These are phyloP conservation scores for Boletus mariae DNA, from an alignment of 1,284 basidiomycete genomes.

Conservation along the genomic window DNA sequence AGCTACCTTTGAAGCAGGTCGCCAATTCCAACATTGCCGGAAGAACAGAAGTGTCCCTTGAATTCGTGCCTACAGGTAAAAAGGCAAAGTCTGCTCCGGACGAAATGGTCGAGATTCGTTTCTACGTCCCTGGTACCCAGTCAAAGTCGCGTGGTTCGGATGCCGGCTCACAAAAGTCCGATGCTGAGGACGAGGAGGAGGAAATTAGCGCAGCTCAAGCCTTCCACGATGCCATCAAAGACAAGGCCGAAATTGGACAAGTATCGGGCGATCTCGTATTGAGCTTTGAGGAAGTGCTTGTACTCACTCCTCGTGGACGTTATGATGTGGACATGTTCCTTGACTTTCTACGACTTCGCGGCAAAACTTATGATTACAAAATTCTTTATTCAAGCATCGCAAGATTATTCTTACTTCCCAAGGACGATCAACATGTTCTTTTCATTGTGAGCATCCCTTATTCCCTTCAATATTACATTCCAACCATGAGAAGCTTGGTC, in stretches of 20 bases:
- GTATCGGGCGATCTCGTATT: conserved; percentile 91
- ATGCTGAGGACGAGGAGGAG: conserved; percentile 64
- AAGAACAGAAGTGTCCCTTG: conserved; percentile 95
- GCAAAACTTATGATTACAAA: conserved; percentile 99
- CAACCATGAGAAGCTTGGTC: conserved; percentile 58
- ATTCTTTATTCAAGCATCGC: conserved; percentile 90
- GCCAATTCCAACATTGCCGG: conserved; percentile 98
- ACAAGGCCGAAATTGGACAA: conserved; percentile 93
- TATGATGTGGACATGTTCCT: conserved; percentile 99
- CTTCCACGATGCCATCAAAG: conserved; percentile 96
- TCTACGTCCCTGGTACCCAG: conserved; percentile 89
- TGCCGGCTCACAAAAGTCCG: conserved; percentile 70
- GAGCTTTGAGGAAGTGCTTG: conserved; percentile 95
- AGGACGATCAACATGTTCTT: conserved; percentile 94
- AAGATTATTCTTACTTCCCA: conserved; percentile 90
- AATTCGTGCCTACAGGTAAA: conserved; percentile 65
- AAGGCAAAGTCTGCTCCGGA: conserved; percentile 61
- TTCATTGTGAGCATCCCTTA: conserved; percentile 72
- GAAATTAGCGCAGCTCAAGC: conserved; percentile 90
- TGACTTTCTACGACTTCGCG: conserved; percentile 89
- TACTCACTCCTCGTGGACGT: conserved; percentile 92
- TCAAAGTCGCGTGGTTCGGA: conserved; percentile 72
- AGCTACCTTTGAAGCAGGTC: conserved; percentile 83
- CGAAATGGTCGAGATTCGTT: conserved; percentile 94
- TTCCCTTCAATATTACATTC: background rate